A percentile compares a stretch with the other conserved stretches of the same genome.
These are phyloP conservation scores for Gossypium aridum DNA, from an alignment of 441 rosid species.

Conservation along the genomic window DNA sequence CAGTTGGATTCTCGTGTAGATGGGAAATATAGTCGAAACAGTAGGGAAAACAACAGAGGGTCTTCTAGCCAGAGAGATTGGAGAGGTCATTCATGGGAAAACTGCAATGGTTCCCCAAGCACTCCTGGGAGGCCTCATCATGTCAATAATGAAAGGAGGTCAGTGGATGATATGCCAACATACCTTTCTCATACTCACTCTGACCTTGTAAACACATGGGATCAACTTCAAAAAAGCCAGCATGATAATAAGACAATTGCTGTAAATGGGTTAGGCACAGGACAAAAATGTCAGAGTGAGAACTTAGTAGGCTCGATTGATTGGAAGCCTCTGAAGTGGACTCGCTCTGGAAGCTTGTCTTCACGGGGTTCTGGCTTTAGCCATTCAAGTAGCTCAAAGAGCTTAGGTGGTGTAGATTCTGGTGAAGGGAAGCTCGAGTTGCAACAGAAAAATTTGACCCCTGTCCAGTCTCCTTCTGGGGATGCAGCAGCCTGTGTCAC, in stretches of 20 bases:
- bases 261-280: conserved; percentile 37
- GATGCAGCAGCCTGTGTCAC: conserved; percentile 57
- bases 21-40: conserved; percentile 59
- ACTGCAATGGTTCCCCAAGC: conserved; percentile 57
- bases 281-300: conserved; percentile 51
- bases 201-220: conserved; percentile 44
- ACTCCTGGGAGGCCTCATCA: conserved; percentile 43
- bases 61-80: conserved; percentile 67
- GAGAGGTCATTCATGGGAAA: conserved; percentile 67
- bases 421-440: conserved; percentile 52
- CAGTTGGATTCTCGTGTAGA: conserved; percentile 55
- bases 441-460: conserved; percentile 40
- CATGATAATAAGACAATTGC: conserved; percentile 41
- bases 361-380: conserved; percentile 92
- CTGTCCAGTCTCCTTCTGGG: conserved; percentile 56
- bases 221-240: conserved; percentile 45
- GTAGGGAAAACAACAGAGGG: conserved; percentile 53
- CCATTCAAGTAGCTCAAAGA: conserved; percentile 91
- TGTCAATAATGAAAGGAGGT: conserved; percentile 45
- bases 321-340: conserved; percentile 86
- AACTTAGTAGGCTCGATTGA: conserved; percentile 51
- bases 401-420: conserved; percentile 63
- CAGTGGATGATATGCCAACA: conserved; percentile 53
- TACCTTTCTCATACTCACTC: conserved; percentile 45
- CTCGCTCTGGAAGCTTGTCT: conserved; percentile 77